Base-by-base conservation (phyloP, 73 alveolate species). In the Paraurostyla sp. region DNA sequence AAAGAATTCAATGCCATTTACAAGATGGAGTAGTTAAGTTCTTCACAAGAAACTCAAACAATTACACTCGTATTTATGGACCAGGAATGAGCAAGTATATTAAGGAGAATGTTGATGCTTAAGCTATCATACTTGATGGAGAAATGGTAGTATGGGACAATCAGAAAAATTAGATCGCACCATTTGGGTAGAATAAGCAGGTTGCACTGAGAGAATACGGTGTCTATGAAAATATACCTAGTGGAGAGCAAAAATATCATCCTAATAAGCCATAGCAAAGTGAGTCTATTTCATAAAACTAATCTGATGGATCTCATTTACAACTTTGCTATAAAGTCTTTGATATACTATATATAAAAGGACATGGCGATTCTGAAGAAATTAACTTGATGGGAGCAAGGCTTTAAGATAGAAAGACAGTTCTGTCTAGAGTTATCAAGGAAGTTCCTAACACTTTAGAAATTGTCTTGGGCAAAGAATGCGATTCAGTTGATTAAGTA, bases 141-240 rank as follows among this genome's bases (percentile, higher is more conserved):
- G 99, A 97, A 88, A 95, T 97, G 81, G 97, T 97, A 11, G 99
- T 96, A 62, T 96, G 95, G 73, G 98, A 97, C 91, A 90, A 94
- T 78, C 58, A 63, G n/a, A 91, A 89, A 38, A 85, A 96, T 58
- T 76, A 87, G 60, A 71, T 69, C 46, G 99, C 96, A 0, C 96
- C 98, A 50, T 97, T 97, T 92, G 99, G 99, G 0, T 90, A 90
- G 52, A 97, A 97, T 93, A 97, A 97, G 89, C 91, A 99, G 11
- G 98, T 97, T 60, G 99, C 99, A 20, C 80, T 88, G 90, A 98
- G 90, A 71, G 97, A 92, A 36, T 93, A 88, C 29, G 98, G 94
- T 81, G 97, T 48, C 71, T 73, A 97, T 40, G 97, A 93, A 42
- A 87, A 88, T 38, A 40, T 58, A 1, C 82, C 69, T 88, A 96